These are phyloP conservation scores for Entonaema liquescens DNA, from an alignment of 495 filamentous ascomycete species.

Conservation along the genomic window DNA sequence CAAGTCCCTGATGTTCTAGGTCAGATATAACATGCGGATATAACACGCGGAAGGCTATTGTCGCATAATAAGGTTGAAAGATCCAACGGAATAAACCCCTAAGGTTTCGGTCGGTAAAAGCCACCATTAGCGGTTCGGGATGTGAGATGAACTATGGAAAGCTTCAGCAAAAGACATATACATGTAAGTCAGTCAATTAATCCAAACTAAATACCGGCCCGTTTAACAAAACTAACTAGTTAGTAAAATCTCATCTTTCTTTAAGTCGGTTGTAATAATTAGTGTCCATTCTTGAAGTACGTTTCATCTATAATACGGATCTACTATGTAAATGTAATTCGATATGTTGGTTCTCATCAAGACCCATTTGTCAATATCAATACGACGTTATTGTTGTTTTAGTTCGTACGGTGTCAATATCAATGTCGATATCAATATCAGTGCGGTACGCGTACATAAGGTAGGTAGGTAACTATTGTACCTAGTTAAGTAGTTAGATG, in stretches of 20 bases:
- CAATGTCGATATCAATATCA: too few species aligned
- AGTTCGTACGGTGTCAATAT: slow-evolving; percentile 25
- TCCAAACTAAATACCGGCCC: slow-evolving; percentile 10
- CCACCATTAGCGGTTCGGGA: background rate
- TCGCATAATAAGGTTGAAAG: slow-evolving; percentile 10
- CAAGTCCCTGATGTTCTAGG: slow-evolving; percentile 10
- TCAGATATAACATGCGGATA: slow-evolving; percentile 2
- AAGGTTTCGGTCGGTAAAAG: slow-evolving; percentile 33
- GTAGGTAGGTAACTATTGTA: background rate
- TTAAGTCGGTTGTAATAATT: background rate
- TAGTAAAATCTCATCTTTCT: slow-evolving; percentile 2
- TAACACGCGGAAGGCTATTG: too few species aligned
- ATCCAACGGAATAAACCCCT: background rate
- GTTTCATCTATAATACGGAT: slow-evolving; percentile 28
- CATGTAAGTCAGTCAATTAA: background rate
- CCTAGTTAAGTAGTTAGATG: slow-evolving; percentile 9
- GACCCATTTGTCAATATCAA: slow-evolving; percentile 17
- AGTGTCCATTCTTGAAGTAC: background rate
- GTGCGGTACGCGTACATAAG: slow-evolving; percentile 4
- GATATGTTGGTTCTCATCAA: background rate
- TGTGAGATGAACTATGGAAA: slow-evolving; percentile 2
- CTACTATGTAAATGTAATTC: slow-evolving; percentile 2
- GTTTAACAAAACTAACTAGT: background rate
- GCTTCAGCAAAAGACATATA: slow-evolving; percentile 4
- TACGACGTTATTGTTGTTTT: background rate